A percentile compares a stretch with the other conserved stretches of the same genome.
phyloP scores from a whole-genome alignment of 768 basidiomycete genomes.

The Collybia sp. region DNA sequence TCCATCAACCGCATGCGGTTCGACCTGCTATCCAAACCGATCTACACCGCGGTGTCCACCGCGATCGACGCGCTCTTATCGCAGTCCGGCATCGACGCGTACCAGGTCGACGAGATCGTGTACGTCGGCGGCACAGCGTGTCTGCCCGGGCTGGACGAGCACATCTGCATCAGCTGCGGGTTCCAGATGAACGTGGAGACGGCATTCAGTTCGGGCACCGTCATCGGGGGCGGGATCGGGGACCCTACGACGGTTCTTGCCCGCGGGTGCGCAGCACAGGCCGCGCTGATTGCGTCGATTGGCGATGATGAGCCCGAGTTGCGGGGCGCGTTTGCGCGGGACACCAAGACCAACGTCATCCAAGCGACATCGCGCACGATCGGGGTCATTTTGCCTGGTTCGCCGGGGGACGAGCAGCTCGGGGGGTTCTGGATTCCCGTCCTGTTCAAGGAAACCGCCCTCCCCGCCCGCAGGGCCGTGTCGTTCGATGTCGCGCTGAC shows the following conservation, averaged over 20 bases:
- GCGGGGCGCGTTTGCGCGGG: constrained; percentile 38
- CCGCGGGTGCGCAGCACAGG: constrained; percentile 74
- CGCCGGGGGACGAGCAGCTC: constrained; percentile 34
- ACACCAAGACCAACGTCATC: constrained; percentile 31
- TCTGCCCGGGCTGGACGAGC: constrained; percentile 71
- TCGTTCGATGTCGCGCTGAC: constrained; percentile 51
- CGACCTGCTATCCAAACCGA: constrained; percentile 54
- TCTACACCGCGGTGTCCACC: constrained; percentile 53
- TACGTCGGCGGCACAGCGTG: constrained; percentile 75
- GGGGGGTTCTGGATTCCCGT: constrained; percentile 65
- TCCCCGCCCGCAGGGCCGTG: constrained; percentile 62
- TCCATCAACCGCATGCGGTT: constrained; percentile 52
- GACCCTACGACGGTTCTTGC: constrained; percentile 78
- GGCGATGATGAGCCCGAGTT: constrained; percentile 44
- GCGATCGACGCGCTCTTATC: constrained; percentile 51
- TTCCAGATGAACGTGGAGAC: constrained; percentile 61
- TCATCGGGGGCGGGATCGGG: constrained; percentile 67
- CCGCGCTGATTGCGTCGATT: constrained; percentile 51
- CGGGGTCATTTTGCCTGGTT: constrained; percentile 61
- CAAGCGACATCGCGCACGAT: constrained; percentile 60
- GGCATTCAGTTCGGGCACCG: constrained; percentile 61
- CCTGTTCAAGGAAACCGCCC: constrained; percentile 64
- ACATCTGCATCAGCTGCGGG: constrained; percentile 38
- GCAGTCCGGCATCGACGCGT: constrained; percentile 49
- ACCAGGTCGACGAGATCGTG: constrained; percentile 74